These are phyloP conservation scores for Pelomyxa schiedti DNA, from an alignment of 78 protist species.

Conservation along the genomic window DNA sequence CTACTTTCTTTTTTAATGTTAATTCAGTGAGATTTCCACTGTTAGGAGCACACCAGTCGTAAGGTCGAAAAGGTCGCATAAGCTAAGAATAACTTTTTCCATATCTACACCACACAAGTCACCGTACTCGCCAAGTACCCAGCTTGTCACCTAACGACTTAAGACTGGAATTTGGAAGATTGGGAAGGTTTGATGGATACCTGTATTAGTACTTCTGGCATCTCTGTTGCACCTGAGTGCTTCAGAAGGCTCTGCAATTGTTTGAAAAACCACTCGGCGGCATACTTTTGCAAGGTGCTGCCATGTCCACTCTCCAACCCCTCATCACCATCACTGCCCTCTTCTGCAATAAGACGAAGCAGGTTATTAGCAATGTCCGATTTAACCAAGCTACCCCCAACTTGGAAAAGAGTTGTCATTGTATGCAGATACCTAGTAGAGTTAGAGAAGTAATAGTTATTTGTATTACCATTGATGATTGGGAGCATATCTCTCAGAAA, in stretches of 20 bases:
- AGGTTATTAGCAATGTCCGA: conserved; percentile 25
- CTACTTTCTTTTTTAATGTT: too few species aligned
- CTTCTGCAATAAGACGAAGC: conserved; percentile 62
- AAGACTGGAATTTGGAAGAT: too few species aligned
- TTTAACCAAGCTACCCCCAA: conserved; percentile 43
- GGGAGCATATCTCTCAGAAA: conserved; percentile 64
- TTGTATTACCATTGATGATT: conserved; percentile 38
- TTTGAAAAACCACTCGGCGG: not conserved
- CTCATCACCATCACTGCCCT: conserved; percentile 37
- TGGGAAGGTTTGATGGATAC: too few species aligned
- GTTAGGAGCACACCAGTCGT: too few species aligned
- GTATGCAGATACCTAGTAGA: conserved; percentile 33
- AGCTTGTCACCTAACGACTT: too few species aligned
- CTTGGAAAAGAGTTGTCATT: conserved; percentile 50
- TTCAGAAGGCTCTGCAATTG: not conserved
- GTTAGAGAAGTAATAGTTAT: too few species aligned
- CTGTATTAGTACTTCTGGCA: conserved; percentile 13
- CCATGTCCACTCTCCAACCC: conserved; percentile 20
- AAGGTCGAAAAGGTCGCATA: not conserved
- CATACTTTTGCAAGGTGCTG: conserved; percentile 8
- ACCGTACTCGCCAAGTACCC: conserved; percentile 73
- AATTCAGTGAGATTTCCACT: too few species aligned
- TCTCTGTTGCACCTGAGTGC: not conserved
- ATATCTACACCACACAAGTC: conserved; percentile 3
- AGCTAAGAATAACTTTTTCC: not conserved